phyloP scores from a whole-genome alignment of 2,329 filamentous ascomycete genomes.

The Daldinia sp. region DNA sequence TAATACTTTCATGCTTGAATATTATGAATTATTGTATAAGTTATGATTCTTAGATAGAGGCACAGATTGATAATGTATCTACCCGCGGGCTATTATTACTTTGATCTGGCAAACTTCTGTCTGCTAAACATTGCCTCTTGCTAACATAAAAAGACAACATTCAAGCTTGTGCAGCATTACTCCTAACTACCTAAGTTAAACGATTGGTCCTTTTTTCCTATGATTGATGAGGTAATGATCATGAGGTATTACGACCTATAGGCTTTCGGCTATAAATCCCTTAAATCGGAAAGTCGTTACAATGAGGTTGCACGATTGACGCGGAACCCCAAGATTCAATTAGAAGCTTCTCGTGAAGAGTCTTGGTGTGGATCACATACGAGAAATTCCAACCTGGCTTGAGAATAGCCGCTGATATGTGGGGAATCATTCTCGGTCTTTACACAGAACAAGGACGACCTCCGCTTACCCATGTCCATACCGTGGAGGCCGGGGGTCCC shows the following conservation, averaged over 20 bases:
- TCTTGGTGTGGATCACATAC: slow-evolving; percentile 1
- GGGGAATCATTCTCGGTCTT: neutral
- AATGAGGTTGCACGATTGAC: slow-evolving; percentile 1
- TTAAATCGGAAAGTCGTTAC: neutral
- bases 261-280: neutral
- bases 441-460: neutral
- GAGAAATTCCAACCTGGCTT: neutral
- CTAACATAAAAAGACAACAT: too few species aligned
- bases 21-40: too few species aligned
- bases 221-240: neutral
- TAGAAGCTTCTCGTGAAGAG: slow-evolving; percentile 8
- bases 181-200: too few species aligned
- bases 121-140: too few species aligned
- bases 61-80: too few species aligned
- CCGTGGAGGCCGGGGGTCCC: neutral
- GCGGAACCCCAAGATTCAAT: neutral
- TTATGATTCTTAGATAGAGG: too few species aligned
- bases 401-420: slow-evolving; percentile 1
- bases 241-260: neutral
- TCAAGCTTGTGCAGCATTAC: too few species aligned
- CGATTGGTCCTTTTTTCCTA: neutral
- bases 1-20: too few species aligned
- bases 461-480: slow-evolving; percentile 1
- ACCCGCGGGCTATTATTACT: too few species aligned
- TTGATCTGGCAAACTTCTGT: too few species aligned